A percentile compares a stretch with the other conserved stretches of the same genome.
Conservation (phyloP, 2,329 filamentous ascomycete species). For the Phaeosphaeriaceae sp. region DNA sequence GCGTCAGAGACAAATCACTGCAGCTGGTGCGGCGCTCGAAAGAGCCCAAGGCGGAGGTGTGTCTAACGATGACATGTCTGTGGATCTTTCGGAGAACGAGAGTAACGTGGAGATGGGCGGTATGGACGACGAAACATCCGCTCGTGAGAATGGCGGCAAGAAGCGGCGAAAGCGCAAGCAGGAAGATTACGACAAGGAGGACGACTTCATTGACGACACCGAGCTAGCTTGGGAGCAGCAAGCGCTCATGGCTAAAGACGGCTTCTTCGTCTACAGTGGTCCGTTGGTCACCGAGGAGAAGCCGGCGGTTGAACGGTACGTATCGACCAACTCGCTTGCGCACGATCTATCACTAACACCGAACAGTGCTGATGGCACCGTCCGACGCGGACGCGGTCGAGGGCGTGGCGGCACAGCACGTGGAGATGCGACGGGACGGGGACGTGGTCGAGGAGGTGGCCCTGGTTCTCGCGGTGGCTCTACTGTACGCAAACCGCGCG, state of each 20-base stretch:
- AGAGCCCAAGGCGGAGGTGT: constrained; percentile 72
- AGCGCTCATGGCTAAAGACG: constrained; percentile 90
- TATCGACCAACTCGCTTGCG: constrained; percentile 15
- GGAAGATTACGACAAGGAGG: constrained; percentile 71
- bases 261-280: constrained; percentile 97
- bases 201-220: constrained; percentile 83
- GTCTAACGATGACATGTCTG: constrained; percentile 79
- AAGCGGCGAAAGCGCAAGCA: constrained; percentile 82
- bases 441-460: constrained; percentile 58
- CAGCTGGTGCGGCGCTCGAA: constrained; percentile 85
- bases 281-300: constrained; percentile 90
- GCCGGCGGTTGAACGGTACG: constrained; percentile 67
- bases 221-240: constrained; percentile 96
- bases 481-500: constrained; percentile 79
- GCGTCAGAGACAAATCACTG: constrained; percentile 84
- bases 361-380: constrained; percentile 72
- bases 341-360: constrained; percentile 31
- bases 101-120: constrained; percentile 91
- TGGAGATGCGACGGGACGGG: constrained; percentile 49
- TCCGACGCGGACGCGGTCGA: constrained; percentile 69
- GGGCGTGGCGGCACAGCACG: constrained; percentile 58
- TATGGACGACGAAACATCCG: constrained; percentile 52
- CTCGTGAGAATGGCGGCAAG: constrained; percentile 62
- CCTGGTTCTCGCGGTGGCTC: constrained; percentile 78
- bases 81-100: constrained; percentile 73